phyloP scores from a whole-genome alignment of 2,329 filamentous ascomycete species.

The Trichophyton rubrum region DNA sequence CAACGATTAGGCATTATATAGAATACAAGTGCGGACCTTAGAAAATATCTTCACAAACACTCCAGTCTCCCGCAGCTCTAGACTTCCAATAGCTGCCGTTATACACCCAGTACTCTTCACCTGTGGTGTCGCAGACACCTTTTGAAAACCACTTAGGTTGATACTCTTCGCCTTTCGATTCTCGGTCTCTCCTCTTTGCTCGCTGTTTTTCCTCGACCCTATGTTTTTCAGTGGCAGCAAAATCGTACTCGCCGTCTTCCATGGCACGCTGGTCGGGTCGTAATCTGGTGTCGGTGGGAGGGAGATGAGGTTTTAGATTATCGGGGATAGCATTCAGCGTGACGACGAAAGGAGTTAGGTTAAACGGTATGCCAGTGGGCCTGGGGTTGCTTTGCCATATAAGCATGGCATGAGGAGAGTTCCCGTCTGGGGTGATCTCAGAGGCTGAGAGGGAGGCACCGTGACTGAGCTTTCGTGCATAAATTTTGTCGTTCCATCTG shows the following conservation, averaged over 20 bases:
- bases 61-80: conserved; percentile 53
- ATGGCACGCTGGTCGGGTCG: conserved; percentile 92
- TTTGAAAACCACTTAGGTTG: conserved; percentile 73
- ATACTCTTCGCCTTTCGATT: conserved; percentile 70
- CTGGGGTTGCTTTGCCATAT: conserved; percentile 84
- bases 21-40: conserved; percentile 18
- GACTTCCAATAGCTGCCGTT: conserved; percentile 77
- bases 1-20: not conserved
- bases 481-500: conserved; percentile 95
- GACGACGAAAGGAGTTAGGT: conserved; percentile 88
- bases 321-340: conserved; percentile 88
- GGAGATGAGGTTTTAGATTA: conserved; percentile 60
- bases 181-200: conserved; percentile 57
- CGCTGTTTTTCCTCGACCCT: conserved; percentile 86
- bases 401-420: conserved; percentile 66
- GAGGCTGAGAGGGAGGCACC: conserved; percentile 53
- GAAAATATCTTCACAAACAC: conserved; percentile 63
- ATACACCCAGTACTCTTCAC: conserved; percentile 82
- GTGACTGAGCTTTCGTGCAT: conserved; percentile 63
- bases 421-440: conserved; percentile 46
- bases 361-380: conserved; percentile 82
- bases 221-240: conserved; percentile 88
- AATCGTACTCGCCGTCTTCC: conserved; percentile 96
- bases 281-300: conserved; percentile 86
- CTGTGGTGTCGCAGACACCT: conserved; percentile 60